These are phyloP conservation scores for Colletotrichum cereale DNA, from an alignment of 2,329 filamentous ascomycete genomes.

Conservation along the genomic window DNA sequence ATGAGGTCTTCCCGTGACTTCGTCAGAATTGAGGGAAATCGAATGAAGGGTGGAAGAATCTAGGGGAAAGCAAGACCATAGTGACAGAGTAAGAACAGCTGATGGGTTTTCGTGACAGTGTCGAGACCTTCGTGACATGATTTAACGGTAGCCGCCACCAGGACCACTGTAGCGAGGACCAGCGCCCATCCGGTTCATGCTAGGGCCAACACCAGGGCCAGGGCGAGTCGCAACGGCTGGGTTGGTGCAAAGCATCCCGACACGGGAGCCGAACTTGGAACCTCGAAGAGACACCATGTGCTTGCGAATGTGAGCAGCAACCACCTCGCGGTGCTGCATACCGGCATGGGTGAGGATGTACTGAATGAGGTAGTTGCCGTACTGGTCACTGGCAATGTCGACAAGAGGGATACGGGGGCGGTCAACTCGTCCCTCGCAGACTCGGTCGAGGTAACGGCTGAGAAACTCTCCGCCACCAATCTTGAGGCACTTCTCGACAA, in stretches of 20 bases:
- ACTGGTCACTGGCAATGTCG: constrained; percentile 98
- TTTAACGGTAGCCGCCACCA: constrained; percentile 69
- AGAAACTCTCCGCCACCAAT: constrained; percentile 93
- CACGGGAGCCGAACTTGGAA: constrained; percentile 97
- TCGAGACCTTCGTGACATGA: constrained; percentile 1
- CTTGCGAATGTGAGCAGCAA: constrained; percentile 94
- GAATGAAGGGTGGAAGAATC: constrained; percentile 38
- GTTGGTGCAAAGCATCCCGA: constrained; percentile 99
- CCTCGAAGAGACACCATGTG: constrained; percentile 99
- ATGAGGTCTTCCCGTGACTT: constrained; percentile 54
- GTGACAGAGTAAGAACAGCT: constrained; percentile 33
- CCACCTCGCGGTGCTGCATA: constrained; percentile 90
- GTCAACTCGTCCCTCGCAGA: constrained; percentile 91
- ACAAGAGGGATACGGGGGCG: constrained; percentile 96
- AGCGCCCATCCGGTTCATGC: constrained; percentile 70
- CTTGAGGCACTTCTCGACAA: constrained; percentile 99
- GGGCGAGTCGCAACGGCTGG: constrained; percentile 90
- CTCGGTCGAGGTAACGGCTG: constrained; percentile 90
- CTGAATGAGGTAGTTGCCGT: constrained; percentile 98
- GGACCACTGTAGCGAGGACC: constrained; percentile 63
- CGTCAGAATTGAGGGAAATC: constrained; percentile 47
- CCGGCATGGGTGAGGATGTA: constrained; percentile 93
- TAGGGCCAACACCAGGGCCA: constrained; percentile 81
- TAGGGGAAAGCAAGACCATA: constrained; percentile 22
- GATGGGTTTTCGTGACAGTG: constrained; percentile 18